phyloP scores from a whole-genome alignment of 1,284 basidiomycete species.

The Papiliotrema laurentii region DNA sequence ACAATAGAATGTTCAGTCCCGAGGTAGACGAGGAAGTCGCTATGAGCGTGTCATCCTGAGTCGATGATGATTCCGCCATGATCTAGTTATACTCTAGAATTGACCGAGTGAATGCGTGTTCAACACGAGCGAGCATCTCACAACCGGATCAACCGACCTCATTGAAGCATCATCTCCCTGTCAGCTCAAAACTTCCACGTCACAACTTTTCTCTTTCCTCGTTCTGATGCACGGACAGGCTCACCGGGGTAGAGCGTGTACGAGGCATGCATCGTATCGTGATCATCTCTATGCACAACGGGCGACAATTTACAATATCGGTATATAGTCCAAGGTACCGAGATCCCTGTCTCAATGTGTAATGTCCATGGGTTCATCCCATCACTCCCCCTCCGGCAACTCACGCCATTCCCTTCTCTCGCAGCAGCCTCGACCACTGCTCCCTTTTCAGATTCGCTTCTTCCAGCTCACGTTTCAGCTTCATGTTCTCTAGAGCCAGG shows the following conservation, averaged over 20 bases:
- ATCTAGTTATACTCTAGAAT: neutral
- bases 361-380: neutral
- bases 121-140: no score
- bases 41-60: conserved; percentile 1
- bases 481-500: conserved; percentile 69
- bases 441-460: conserved; percentile 70
- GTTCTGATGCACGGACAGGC: no score
- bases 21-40: conserved; percentile 20
- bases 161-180: neutral
- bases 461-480: conserved; percentile 64
- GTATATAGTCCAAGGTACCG: no score
- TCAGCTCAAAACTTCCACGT: conserved; percentile 4
- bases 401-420: conserved; percentile 55
- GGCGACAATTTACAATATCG: no score
- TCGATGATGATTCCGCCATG: conserved; percentile 4
- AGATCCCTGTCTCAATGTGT: no score
- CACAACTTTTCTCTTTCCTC: conserved; percentile 2
- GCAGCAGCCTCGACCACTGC: conserved; percentile 68
- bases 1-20: conserved; percentile 44
- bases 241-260: no score
- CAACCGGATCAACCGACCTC: neutral
- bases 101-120: neutral
- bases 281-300: no score
- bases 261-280: no score
- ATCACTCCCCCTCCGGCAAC: neutral